These are phyloP conservation scores for Scutellaria galericulata DNA, from an alignment of 257 asterid genomes.

Conservation along the genomic window DNA sequence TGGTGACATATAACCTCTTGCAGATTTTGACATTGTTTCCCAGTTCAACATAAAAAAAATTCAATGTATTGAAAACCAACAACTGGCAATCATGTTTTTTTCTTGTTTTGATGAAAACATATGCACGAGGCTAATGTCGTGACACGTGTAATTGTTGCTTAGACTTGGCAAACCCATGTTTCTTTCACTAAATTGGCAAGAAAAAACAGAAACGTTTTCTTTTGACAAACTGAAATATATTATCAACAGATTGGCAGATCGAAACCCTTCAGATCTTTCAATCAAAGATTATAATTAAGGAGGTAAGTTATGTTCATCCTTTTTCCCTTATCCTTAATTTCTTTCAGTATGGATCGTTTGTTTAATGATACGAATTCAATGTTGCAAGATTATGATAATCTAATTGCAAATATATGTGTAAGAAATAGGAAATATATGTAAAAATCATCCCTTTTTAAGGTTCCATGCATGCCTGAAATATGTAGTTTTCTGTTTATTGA, in stretches of 20 bases:
- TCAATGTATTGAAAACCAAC: too few relatives aligned
- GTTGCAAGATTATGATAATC: conserved; percentile 5
- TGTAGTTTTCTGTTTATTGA: not conserved
- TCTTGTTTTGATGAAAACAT: not conserved
- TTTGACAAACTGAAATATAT: not conserved
- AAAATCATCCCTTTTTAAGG: too few relatives aligned
- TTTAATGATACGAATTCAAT: not conserved
- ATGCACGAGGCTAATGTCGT: conserved; percentile 7
- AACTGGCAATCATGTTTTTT: too few relatives aligned
- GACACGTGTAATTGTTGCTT: conserved; percentile 38
- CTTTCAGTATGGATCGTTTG: too few relatives aligned
- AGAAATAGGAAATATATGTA: not conserved
- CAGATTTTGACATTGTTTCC: too few relatives aligned
- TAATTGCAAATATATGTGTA: not conserved
- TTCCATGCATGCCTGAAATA: not conserved
- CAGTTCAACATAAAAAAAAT: too few relatives aligned
- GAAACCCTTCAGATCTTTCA: conserved; percentile 34
- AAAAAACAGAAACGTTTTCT: conserved; percentile 11
- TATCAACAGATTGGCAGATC: not conserved
- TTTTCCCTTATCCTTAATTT: not conserved
- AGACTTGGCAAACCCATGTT: conserved; percentile 38
- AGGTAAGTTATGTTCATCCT: conserved; percentile 1
- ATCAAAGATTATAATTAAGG: not conserved
- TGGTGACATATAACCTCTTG: too few relatives aligned
- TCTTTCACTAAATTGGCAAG: conserved; percentile 28